Evolutionary conservation across 176 grass and related monocot genomes (phyloP), one percentile per base, ranked within the genome.

Genomic region (Alloteropsis semialata): DNA sequence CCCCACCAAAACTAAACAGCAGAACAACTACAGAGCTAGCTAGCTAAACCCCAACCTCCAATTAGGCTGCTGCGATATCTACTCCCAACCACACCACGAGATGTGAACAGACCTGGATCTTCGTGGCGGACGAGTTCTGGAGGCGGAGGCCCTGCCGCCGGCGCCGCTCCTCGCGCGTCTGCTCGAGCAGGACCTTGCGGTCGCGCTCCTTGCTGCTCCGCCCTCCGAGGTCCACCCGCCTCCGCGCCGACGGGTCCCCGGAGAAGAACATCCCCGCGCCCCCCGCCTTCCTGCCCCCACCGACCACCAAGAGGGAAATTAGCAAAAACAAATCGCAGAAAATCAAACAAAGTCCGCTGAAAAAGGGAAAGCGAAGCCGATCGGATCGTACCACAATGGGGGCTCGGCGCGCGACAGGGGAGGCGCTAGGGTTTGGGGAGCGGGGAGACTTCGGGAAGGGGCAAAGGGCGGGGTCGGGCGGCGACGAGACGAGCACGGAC

Each of bases 151-250:
- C 84, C 69, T 82, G 75, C 24, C 96, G 83, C 37, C 86, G 89
- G 27, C 90, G 88, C 18, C 96, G 88, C 85, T 99, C 96, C 65
- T 96, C 87, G 24, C 96, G 86, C 58, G 96, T 89, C 85, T 99
- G 89, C 63, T 90, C 87, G 27, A 99, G 79, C 77, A 99, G 86
- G 68, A 92, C 84, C 91, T 99, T 83, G 74, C 96, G 93, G 77
- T 96, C 93, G 49, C 96, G 90, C 87, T 99, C 93, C 85, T 99
- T 99, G 79, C 28, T 93, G 89, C 96, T 99, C 48, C 96, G 87
- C 21, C 96, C 96, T 48, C 96, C 96, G 29, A 99, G 87, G 90
- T 99, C 96, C 62, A 99, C 96, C 50, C 93, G 87, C 67, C 83
- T 93, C 82, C 93, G 82, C 69, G 91, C 59, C n/a, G 91, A 88